phyloP scores from a whole-genome alignment of 805 yeast genomes.

The Millerago galiae region DNA sequence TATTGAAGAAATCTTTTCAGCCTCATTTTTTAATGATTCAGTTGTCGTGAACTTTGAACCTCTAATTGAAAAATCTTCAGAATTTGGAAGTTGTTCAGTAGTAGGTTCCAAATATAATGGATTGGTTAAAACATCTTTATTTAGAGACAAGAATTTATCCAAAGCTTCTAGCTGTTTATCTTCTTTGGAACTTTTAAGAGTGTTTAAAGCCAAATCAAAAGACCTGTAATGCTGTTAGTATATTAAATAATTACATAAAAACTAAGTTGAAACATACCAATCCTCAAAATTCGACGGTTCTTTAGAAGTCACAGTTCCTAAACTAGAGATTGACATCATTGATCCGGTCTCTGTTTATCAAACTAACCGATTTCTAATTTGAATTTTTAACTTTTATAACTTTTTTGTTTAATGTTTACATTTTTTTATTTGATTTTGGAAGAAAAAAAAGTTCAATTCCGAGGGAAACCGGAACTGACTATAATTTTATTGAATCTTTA shows the following conservation, averaged over 20 bases:
- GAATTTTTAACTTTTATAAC: not conserved
- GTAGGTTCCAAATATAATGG: conserved; percentile 7
- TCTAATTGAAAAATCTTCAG: conserved; percentile 31
- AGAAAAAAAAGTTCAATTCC: not conserved
- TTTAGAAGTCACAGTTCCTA: not conserved
- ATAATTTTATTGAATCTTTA: not conserved
- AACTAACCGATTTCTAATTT: not conserved
- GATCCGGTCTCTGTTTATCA: not conserved
- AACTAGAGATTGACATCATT: not conserved
- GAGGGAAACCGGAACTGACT: not conserved
- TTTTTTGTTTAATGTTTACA: not conserved
- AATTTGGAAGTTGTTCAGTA: conserved; percentile 8
- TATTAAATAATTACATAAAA: not conserved
- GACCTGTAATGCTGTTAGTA: conserved; percentile 14
- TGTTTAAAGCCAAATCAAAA: conserved; percentile 20
- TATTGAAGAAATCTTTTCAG: conserved; percentile 32
- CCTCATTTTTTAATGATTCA: conserved; percentile 30
- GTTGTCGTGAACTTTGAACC: conserved; percentile 33
- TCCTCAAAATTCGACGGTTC: not conserved
- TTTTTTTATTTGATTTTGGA: not conserved
- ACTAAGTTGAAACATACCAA: not conserved
- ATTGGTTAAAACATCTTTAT: conserved; percentile 8
- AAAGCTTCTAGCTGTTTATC: conserved; percentile 13
- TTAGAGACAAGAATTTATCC: conserved; percentile 13
- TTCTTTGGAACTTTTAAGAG: conserved; percentile 12